These are phyloP conservation scores for Geum urbanum DNA, from an alignment of 306 rosid species.

Conservation along the genomic window DNA sequence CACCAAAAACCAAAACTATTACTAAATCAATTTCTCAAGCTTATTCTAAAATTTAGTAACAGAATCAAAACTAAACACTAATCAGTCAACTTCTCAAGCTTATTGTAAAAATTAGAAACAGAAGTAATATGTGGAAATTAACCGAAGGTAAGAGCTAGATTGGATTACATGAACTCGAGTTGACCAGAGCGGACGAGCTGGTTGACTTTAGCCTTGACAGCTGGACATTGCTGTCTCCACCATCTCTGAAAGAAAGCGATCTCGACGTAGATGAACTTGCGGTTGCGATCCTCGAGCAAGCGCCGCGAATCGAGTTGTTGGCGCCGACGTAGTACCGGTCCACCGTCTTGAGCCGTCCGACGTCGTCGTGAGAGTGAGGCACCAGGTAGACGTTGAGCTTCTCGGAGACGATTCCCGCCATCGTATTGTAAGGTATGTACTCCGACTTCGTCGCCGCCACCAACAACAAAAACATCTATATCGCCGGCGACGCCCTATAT, in stretches of 20 bases:
- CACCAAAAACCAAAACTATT: not conserved
- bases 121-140: not conserved
- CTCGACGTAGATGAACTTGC: constrained; percentile 75
- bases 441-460: constrained; percentile 34
- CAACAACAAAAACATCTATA: constrained; percentile 25
- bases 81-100: too few species aligned
- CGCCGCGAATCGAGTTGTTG: constrained; percentile 84
- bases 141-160: not conserved
- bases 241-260: constrained; percentile 85
- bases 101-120: too few species aligned
- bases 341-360: constrained; percentile 86
- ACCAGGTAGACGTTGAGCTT: constrained; percentile 68
- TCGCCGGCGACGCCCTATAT: constrained; percentile 32
- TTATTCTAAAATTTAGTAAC: too few species aligned
- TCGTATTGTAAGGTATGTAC: constrained; percentile 62
- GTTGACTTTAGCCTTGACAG: constrained; percentile 55
- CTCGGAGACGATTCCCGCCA: constrained; percentile 42
- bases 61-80: not conserved
- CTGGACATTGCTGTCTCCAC: constrained; percentile 81
- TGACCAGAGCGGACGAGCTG: constrained; percentile 71
- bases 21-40: not conserved
- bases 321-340: constrained; percentile 86
- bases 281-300: constrained; percentile 68
- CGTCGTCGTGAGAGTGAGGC: constrained; percentile 88
- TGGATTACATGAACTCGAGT: constrained; percentile 73